Conservation (phyloP, 257 asterid genomes). For the Solanum pennellii region DNA sequence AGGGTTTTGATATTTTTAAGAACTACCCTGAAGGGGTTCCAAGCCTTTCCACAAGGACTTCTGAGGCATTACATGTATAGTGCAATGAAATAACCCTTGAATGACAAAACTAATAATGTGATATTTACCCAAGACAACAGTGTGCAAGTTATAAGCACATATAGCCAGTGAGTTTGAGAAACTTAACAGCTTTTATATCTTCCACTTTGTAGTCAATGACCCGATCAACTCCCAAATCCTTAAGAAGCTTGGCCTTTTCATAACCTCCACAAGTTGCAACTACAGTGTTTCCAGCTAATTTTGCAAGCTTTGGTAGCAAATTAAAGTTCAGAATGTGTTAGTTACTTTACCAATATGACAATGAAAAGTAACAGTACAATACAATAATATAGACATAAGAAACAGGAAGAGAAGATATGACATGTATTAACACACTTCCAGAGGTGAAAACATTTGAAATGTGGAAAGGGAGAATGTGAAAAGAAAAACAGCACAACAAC, state of each 20-base stretch:
- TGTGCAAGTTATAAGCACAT: background rate
- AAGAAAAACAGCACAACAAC: background rate
- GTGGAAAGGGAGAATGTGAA: background rate
- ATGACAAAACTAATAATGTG: background rate
- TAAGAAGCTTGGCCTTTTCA: conserved; percentile 78
- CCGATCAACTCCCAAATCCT: conserved; percentile 83
- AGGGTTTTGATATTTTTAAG: background rate
- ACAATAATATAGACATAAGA: background rate
- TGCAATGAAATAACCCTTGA: background rate
- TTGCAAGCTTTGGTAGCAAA: conserved; percentile 62
- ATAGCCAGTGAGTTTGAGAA: background rate
- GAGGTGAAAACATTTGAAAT: background rate
- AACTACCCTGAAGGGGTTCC: background rate
- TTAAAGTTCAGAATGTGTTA: conserved; percentile 4
- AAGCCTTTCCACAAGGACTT: background rate
- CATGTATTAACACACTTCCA: background rate
- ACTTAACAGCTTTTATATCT: conserved; percentile 60
- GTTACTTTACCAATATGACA: background rate
- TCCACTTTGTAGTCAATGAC: conserved; percentile 81
- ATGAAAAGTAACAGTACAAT: background rate
- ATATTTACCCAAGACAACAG: background rate
- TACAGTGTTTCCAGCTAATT: conserved; percentile 83
- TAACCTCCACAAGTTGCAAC: conserved; percentile 92
- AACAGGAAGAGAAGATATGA: background rate
- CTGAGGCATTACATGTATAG: background rate